Percentiles rank a stretch among this genome's conserved stretches.
Conservation (phyloP, 331 rosid genomes). For the Cucumis variabilis region DNA sequence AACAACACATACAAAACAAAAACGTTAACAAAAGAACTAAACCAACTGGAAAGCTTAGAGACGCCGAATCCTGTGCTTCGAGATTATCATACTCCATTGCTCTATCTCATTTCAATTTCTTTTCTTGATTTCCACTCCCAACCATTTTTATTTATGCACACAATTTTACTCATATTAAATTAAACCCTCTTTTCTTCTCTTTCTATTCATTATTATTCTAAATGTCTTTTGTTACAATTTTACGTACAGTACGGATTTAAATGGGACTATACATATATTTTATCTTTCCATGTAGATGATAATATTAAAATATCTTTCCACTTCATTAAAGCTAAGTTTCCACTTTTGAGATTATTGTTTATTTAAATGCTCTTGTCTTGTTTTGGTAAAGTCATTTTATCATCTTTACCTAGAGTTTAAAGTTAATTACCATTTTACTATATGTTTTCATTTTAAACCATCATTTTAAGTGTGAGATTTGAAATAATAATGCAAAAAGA, state of each 20-base stretch:
- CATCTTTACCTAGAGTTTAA: too few relatives aligned
- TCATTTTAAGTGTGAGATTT: too few relatives aligned
- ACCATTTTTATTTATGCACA: not conserved
- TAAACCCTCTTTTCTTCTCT: too few relatives aligned
- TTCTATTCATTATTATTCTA: not conserved
- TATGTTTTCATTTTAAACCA: too few relatives aligned
- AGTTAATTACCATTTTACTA: too few relatives aligned
- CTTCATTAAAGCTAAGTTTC: not conserved
- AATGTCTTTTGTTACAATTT: not conserved
- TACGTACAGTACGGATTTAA: constrained; percentile 26
- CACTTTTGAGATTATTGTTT: not conserved
- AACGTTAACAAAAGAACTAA: constrained; percentile 57
- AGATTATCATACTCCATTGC: constrained; percentile 25
- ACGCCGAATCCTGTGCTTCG: constrained; percentile 4
- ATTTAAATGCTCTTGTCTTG: not conserved
- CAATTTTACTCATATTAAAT: not conserved
- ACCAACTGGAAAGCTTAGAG: constrained; percentile 59
- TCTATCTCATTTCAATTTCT: not conserved
- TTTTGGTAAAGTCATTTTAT: not conserved
- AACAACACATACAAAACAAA: constrained; percentile 42
- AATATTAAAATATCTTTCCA: constrained; percentile 9
- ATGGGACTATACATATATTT: not conserved
- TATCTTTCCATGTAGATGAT: not conserved
- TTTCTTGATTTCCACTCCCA: not conserved
- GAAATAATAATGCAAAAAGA: too few relatives aligned